These are phyloP conservation scores for Fusarium agapanthi DNA, from an alignment of 2,329 filamentous ascomycete species.

Conservation along the genomic window DNA sequence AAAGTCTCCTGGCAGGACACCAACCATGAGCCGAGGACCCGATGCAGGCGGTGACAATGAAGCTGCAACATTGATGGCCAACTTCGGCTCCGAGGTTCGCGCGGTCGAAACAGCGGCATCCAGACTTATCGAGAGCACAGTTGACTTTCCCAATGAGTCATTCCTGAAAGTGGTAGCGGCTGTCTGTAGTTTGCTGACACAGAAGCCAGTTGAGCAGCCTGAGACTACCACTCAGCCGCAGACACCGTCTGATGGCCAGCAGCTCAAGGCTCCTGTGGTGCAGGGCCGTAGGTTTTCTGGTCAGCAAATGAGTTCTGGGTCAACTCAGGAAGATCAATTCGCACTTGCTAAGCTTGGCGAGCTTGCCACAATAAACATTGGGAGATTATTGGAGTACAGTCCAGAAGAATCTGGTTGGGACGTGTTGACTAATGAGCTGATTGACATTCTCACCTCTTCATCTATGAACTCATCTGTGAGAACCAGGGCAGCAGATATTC, in stretches of 20 bases:
- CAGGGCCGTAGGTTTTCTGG: slow-evolving; percentile 58
- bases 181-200: slow-evolving; percentile 74
- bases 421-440: slow-evolving; percentile 66
- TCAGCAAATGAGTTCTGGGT: slow-evolving; percentile 52
- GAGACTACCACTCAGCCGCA: slow-evolving; percentile 29
- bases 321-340: slow-evolving; percentile 70
- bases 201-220: slow-evolving; percentile 38
- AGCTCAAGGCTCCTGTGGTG: slow-evolving; percentile 49
- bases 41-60: slow-evolving; percentile 63
- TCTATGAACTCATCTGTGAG: slow-evolving; percentile 62
- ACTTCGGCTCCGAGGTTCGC: slow-evolving; percentile 81
- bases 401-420: slow-evolving; percentile 80
- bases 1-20: slow-evolving; percentile 62
- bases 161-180: slow-evolving; percentile 82
- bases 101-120: slow-evolving; percentile 89
- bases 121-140: slow-evolving; percentile 88
- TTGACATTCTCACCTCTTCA: slow-evolving; percentile 58
- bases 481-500: slow-evolving; percentile 69
- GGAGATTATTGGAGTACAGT: slow-evolving; percentile 74
- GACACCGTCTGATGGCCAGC: slow-evolving; percentile 34
- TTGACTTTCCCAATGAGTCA: slow-evolving; percentile 84
- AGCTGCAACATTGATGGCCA: slow-evolving; percentile 62
- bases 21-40: slow-evolving; percentile 55
- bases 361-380: slow-evolving; percentile 76
- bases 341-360: slow-evolving; percentile 79